A percentile compares a stretch with the other conserved stretches of the same genome.
phyloP scores from a whole-genome alignment of 176 grass and related monocot genomes.

The Oryza officinalis region DNA sequence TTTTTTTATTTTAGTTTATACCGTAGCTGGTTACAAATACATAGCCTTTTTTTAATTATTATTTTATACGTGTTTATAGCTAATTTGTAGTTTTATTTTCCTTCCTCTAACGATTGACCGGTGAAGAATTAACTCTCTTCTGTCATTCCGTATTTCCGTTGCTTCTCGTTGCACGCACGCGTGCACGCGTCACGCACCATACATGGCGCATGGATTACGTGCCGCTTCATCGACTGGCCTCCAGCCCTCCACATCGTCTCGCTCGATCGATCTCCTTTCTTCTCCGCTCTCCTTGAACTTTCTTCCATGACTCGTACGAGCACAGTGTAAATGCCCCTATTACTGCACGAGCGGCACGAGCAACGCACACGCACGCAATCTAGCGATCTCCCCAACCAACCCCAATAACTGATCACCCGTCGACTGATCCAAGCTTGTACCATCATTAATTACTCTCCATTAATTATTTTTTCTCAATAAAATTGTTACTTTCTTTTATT shows the following conservation, averaged over 20 bases:
- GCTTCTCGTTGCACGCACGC: no score
- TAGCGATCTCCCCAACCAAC: conserved; percentile 18
- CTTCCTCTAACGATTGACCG: no score
- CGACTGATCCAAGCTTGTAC: neutral
- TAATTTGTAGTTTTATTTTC: no score
- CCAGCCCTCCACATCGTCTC: neutral
- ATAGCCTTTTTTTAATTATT: no score
- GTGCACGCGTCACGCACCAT: neutral
- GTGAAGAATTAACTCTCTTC: no score
- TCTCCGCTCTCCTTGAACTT: neutral
- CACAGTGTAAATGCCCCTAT: no score
- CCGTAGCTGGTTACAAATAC: no score
- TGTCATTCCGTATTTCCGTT: no score
- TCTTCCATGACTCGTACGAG: neutral
- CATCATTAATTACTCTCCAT: neutral
- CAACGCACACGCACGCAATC: conserved; percentile 24
- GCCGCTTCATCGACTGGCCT: neutral
- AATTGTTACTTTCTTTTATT: no score
- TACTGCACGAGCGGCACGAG: no score
- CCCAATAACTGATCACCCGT: conserved; percentile 4
- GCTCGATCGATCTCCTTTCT: neutral
- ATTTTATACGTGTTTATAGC: no score
- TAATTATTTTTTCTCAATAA: neutral
- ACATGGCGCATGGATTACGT: neutral
- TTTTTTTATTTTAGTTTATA: no score